phyloP scores from a whole-genome alignment of 805 yeast species.

The Tanozyma kutaoensis region DNA sequence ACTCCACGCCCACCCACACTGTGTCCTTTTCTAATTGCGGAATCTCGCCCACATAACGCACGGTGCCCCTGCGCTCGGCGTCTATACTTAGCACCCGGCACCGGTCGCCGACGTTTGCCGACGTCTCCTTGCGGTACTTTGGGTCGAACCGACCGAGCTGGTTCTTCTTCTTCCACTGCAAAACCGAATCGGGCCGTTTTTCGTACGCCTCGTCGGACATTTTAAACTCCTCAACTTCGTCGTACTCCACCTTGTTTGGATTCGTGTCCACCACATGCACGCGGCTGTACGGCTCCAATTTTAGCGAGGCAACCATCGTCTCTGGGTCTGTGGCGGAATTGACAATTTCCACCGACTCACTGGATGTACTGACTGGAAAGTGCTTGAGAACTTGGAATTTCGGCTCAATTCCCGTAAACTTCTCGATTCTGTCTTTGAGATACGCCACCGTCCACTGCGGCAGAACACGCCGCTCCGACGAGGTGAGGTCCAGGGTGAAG shows the following conservation, averaged over 20 bases:
- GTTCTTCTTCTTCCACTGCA: conserved; percentile 63
- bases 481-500: conserved; percentile 51
- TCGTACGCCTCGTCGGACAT: conserved; percentile 53
- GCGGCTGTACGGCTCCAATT: conserved; percentile 28
- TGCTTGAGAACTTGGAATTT: conserved; percentile 35
- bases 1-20: conserved; percentile 74
- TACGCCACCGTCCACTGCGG: conserved; percentile 45
- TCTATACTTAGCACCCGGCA: conserved; percentile 34
- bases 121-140: conserved; percentile 16
- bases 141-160: conserved; percentile 67
- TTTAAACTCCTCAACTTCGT: conserved; percentile 20
- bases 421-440: conserved; percentile 44
- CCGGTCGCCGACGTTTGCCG: conserved; percentile 28
- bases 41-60: conserved; percentile 58
- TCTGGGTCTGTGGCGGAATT: conserved; percentile 3
- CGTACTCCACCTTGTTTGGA: conserved; percentile 12
- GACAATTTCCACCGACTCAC: conserved; percentile 12
- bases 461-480: conserved; percentile 57
- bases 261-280: conserved; percentile 47
- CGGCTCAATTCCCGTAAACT: conserved; percentile 65
- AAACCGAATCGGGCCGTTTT: conserved; percentile 45
- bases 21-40: conserved; percentile 37
- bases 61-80: conserved; percentile 54
- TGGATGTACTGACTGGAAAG: conserved; percentile 25
- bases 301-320: conserved; percentile 10